These are phyloP conservation scores for Alternaria consortialis DNA, from an alignment of 2,329 filamentous ascomycete genomes.

Conservation along the genomic window DNA sequence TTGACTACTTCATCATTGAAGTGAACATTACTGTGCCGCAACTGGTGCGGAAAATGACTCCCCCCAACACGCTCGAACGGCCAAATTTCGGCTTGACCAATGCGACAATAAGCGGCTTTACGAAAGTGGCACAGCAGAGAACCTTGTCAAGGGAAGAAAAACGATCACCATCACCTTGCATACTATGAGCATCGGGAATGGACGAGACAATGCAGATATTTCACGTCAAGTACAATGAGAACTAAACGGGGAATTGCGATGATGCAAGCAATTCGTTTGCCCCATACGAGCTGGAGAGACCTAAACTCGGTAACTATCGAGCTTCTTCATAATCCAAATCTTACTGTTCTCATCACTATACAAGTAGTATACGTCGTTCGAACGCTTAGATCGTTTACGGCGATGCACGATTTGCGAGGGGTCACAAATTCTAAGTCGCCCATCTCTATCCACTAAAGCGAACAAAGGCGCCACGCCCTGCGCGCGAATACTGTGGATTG, in stretches of 20 bases:
- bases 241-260: background rate
- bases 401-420: background rate
- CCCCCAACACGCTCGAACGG: background rate
- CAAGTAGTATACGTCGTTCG: constrained; percentile 7
- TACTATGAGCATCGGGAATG: background rate
- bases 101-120: background rate
- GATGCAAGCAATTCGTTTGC: background rate
- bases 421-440: constrained; percentile 4
- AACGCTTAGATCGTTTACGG: constrained; percentile 1
- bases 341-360: constrained; percentile 5
- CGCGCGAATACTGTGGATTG: background rate
- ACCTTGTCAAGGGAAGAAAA: background rate
- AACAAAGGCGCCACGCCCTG: constrained; percentile 10
- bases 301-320: background rate
- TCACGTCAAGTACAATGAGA: background rate
- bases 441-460: constrained; percentile 10
- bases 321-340: constrained; percentile 6
- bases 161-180: background rate
- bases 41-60: background rate
- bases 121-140: background rate
- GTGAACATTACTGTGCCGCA: constrained; percentile 8
- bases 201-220: background rate
- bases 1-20: background rate
- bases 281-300: background rate
- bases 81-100: constrained; percentile 3